A percentile compares a stretch with the other conserved stretches of the same genome.
phyloP scores from a whole-genome alignment of 2,329 filamentous ascomycete genomes.

The Calonectria hongkongensis region DNA sequence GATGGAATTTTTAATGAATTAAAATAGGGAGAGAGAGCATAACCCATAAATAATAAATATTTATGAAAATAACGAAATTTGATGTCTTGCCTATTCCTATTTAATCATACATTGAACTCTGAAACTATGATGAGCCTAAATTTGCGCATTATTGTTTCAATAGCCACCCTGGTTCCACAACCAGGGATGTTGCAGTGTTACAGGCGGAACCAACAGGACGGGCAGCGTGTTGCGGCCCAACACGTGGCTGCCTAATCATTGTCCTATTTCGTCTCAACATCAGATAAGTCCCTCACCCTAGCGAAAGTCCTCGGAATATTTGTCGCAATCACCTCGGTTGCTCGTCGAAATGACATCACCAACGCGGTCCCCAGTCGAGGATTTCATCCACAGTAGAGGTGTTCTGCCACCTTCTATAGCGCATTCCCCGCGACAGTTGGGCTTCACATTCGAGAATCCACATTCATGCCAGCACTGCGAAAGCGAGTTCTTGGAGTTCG shows the following conservation, averaged over 20 bases:
- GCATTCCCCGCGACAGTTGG: constrained; percentile 36
- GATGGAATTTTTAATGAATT: not conserved
- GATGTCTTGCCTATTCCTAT: no score
- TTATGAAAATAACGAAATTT: no score
- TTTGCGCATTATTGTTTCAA: no score
- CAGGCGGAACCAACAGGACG: not conserved
- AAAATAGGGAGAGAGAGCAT: not conserved
- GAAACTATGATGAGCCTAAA: no score
- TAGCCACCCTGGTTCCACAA: not conserved
- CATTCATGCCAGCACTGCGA: constrained; percentile 28
- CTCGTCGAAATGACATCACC: not conserved
- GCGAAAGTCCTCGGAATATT: no score
- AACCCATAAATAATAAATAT: not conserved
- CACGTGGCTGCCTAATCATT: constrained; percentile 4
- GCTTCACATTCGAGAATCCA: constrained; percentile 16
- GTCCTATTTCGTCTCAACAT: not conserved
- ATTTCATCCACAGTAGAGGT: not conserved
- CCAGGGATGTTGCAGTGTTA: not conserved
- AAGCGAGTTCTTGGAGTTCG: not conserved
- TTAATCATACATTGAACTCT: no score
- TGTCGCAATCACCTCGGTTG: not conserved
- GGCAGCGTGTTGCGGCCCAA: not conserved
- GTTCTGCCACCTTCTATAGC: not conserved
- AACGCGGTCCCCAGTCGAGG: not conserved
- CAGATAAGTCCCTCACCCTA: not conserved